Evolutionary conservation across 768 basidiomycete species (phyloP), one percentile per base, ranked within the genome.

Genomic region (Boletus speciosus): DNA sequence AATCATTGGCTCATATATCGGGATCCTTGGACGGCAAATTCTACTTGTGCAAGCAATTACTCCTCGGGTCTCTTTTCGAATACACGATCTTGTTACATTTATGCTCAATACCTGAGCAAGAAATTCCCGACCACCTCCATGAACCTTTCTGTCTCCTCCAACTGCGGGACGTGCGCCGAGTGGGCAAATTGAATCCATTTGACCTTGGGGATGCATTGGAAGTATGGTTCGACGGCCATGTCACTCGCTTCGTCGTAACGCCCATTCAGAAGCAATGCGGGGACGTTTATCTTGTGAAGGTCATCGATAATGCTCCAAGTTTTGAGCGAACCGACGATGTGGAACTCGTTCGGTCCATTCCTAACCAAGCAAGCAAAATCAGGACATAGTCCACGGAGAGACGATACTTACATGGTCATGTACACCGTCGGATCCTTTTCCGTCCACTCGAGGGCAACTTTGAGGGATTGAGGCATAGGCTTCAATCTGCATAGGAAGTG

Each of bases 391-490:
- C 34, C n/a, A 54, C 34, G 8, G 4, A 46, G 21, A 34, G 14
- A 9, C 11, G 31, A 47, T 29, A 61, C 75, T 40, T 42, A 80
- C 81, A 83, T 80, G 2, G 76, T 76, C 37, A 61, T 52, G 47
- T 76, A 76, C 5, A 81, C 79, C 0, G 80, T 82, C 5, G 76
- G 69, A 49, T 82, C 81, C 38, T 74, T 68, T 6, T 72, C 73
- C 6, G 74, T 43, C 56, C 61, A 65, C 19, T 54, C 66, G 44
- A 80, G 67, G 27, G 71, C 54, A 35, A 57, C 54, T 6, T 60
- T 15, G 5, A 82, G 62, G 9, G 74, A 66, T 38, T 71, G 52
- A 0, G 83, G 82, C 66, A 72, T 70, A 0, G 81, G 80, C 36
- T 78, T 61, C 10, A 78, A 5, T 27, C 73, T 67, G 60, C 80